phyloP scores from a whole-genome alignment of 1,284 basidiomycete genomes.

The Wolfiporia cocos region DNA sequence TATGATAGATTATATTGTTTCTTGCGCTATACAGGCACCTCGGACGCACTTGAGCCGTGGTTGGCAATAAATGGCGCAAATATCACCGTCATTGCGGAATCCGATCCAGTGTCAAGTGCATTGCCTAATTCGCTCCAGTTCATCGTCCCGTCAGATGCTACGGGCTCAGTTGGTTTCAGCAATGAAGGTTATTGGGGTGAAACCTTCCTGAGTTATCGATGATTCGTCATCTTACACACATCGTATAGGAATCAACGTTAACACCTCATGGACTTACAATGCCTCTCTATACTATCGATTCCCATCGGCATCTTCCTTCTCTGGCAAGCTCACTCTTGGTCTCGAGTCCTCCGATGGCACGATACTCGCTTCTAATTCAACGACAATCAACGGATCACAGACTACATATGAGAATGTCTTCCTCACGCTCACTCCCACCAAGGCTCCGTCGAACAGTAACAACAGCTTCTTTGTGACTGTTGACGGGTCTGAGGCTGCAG shows the following conservation, averaged over 20 bases:
- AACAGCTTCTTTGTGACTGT: constrained; percentile 52
- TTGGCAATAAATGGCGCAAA: constrained; percentile 38
- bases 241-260: constrained; percentile 53
- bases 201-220: constrained; percentile 25
- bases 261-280: constrained; percentile 49
- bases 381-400: constrained; percentile 36
- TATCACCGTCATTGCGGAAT: constrained; percentile 48
- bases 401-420: constrained; percentile 50
- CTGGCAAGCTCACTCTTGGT: constrained; percentile 37
- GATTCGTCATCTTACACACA: not conserved
- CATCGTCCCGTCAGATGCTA: constrained; percentile 35
- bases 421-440: constrained; percentile 38
- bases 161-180: constrained; percentile 47
- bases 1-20: not conserved
- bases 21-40: constrained; percentile 35
- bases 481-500: constrained; percentile 38
- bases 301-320: constrained; percentile 39
- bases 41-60: constrained; percentile 49
- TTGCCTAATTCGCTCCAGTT: constrained; percentile 61
- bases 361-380: constrained; percentile 36
- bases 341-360: constrained; percentile 41
- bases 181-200: constrained; percentile 59
- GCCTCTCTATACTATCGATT: constrained; percentile 64
- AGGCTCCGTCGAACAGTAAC: constrained; percentile 32
- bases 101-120: constrained; percentile 46